phyloP scores from a whole-genome alignment of 768 basidiomycete species.

The Tubosaeta brunneosetosa region DNA sequence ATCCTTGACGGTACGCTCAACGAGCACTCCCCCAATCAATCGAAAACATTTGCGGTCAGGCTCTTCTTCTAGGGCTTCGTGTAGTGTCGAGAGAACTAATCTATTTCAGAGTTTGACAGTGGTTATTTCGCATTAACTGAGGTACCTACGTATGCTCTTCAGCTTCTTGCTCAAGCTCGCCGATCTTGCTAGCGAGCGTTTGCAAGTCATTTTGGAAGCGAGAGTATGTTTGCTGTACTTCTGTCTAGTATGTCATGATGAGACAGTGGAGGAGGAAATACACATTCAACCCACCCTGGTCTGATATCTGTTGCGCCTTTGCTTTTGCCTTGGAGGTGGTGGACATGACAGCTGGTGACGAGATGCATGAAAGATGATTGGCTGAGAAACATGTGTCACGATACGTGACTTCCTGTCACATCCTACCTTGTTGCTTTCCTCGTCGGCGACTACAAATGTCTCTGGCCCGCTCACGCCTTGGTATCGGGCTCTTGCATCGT shows the following conservation, averaged over 20 bases:
- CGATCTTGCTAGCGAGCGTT: constrained; percentile 89
- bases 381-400: constrained; percentile 22
- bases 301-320: constrained; percentile 54
- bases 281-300: constrained; percentile 56
- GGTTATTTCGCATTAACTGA: not conserved
- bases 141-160: constrained; percentile 85
- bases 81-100: constrained; percentile 81
- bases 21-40: constrained; percentile 90
- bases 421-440: constrained; percentile 13
- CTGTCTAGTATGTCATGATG: constrained; percentile 53
- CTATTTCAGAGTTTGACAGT: constrained; percentile 37
- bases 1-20: constrained; percentile 93
- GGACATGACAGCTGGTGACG: constrained; percentile 29
- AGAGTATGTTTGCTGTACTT: constrained; percentile 78
- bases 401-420: constrained; percentile 27
- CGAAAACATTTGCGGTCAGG: constrained; percentile 95
- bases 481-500: constrained; percentile 50
- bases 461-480: constrained; percentile 47
- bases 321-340: constrained; percentile 52
- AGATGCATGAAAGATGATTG: constrained; percentile 25
- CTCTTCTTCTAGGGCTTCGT: constrained; percentile 75
- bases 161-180: constrained; percentile 91
- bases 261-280: constrained; percentile 16
- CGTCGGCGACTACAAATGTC: constrained; percentile 42
- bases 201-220: constrained; percentile 86